Evolutionary conservation across 2,329 filamentous ascomycete species (phyloP).

Genomic region (Calonectria fujianensis): DNA sequence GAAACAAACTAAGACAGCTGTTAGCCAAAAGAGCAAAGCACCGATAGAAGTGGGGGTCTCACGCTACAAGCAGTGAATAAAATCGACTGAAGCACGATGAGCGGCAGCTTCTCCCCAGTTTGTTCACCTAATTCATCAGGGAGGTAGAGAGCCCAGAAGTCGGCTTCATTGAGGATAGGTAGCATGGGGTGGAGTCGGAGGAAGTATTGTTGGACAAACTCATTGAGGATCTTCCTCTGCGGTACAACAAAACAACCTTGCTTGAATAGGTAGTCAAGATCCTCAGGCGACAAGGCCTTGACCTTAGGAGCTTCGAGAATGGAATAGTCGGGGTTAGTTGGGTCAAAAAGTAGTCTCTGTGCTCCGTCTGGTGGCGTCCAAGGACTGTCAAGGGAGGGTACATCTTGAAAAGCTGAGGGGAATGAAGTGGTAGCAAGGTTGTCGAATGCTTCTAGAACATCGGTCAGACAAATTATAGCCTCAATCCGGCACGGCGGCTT

Average conservation of each 20-base stretch:
- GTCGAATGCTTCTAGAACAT: slow-evolving; percentile 5
- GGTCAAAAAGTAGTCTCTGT: slow-evolving; percentile 3
- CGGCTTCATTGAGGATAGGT: slow-evolving; percentile 53
- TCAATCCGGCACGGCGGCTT: neutral
- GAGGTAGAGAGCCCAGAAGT: slow-evolving; percentile 52
- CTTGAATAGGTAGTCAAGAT: slow-evolving; percentile 50
- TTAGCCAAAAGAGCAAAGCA: neutral
- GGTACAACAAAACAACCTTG: slow-evolving; percentile 56
- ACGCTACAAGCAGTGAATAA: slow-evolving; percentile 51
- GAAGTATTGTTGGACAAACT: slow-evolving; percentile 56
- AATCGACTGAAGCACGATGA: slow-evolving; percentile 51
- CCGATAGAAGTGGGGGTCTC: neutral
- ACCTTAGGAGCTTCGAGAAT: slow-evolving; percentile 51
- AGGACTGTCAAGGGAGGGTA: neutral
- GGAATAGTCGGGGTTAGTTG: slow-evolving; percentile 50
- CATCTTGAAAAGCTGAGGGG: slow-evolving; percentile 12
- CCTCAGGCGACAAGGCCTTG: slow-evolving; percentile 47
- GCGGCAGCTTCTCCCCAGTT: slow-evolving; percentile 42
- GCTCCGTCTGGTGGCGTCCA: slow-evolving; percentile 14
- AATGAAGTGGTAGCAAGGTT: slow-evolving; percentile 16
- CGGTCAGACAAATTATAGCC: neutral
- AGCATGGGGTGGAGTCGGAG: slow-evolving; percentile 56
- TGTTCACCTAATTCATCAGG: slow-evolving; percentile 36
- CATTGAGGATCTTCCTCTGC: slow-evolving; percentile 49
- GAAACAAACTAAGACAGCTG: slow-evolving; percentile 44